Percentiles rank a stretch among this genome's conserved stretches.
Evolutionary conservation across 2,329 filamentous ascomycete species (phyloP).

Genomic region (Lachnellula hyalina): DNA sequence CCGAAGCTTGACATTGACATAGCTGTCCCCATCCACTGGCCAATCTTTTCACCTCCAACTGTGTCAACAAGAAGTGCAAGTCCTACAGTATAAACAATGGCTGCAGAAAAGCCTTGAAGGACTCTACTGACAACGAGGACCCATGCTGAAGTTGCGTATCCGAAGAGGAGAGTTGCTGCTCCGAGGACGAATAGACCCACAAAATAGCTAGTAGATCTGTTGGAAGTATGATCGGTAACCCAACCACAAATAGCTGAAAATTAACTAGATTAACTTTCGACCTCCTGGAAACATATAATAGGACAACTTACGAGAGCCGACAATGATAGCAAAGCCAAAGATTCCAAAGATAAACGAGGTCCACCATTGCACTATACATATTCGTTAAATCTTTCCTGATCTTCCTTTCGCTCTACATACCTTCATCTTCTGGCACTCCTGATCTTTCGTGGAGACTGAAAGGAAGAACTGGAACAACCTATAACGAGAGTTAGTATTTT

Average conservation of each 20-base stretch:
- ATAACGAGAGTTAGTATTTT: background rate
- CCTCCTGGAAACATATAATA: background rate
- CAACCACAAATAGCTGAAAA: background rate
- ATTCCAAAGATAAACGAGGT: conserved; percentile 7
- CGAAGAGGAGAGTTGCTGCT: conserved; percentile 59
- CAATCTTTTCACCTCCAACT: conserved; percentile 52
- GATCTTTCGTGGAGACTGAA: background rate
- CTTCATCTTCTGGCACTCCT: background rate
- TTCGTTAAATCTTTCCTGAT: background rate
- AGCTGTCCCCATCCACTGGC: conserved; percentile 55
- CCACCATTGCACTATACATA: conserved; percentile 8
- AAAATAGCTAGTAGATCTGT: conserved; percentile 43
- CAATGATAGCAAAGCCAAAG: conserved; percentile 9
- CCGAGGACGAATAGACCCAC: conserved; percentile 42
- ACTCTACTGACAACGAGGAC: conserved; percentile 57
- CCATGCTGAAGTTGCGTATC: conserved; percentile 55
- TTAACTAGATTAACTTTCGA: no score
- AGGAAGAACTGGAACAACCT: background rate
- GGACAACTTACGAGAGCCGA: conserved; percentile 1
- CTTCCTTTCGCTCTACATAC: background rate
- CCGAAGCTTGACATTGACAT: conserved; percentile 54
- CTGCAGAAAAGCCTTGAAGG: conserved; percentile 62
- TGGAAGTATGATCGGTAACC: background rate
- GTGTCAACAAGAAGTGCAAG: conserved; percentile 66
- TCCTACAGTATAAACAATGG: conserved; percentile 68